Percentiles rank a stretch among this genome's conserved stretches.
These are phyloP conservation scores for Penicillium freii DNA, from an alignment of 2,329 filamentous ascomycete genomes.

Conservation along the genomic window DNA sequence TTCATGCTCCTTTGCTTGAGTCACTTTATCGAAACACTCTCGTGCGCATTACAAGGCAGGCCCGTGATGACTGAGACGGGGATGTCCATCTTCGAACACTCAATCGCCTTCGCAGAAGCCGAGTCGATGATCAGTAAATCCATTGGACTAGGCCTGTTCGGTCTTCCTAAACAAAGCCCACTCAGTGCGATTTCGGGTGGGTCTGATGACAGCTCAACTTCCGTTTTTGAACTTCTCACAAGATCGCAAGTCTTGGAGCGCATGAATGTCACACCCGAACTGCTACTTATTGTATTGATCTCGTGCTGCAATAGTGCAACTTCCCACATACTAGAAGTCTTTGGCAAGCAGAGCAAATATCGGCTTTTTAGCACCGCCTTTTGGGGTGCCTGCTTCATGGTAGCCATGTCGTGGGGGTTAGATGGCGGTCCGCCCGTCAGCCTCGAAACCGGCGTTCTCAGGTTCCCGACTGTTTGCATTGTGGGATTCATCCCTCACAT, in stretches of 20 bases:
- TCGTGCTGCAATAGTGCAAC: slow-evolving; percentile 85
- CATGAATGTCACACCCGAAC: slow-evolving; percentile 85
- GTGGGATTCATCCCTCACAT: slow-evolving; percentile 93
- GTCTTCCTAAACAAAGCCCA: slow-evolving; percentile 45
- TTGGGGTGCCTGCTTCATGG: slow-evolving; percentile 90
- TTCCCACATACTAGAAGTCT: slow-evolving; percentile 77
- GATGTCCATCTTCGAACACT: slow-evolving; percentile 96
- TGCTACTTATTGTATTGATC: slow-evolving; percentile 81
- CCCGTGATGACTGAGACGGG: slow-evolving; percentile 80
- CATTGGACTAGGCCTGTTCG: slow-evolving; percentile 68
- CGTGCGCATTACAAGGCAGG: slow-evolving; percentile 82
- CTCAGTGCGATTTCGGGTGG: slow-evolving; percentile 44
- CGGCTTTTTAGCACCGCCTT: slow-evolving; percentile 84
- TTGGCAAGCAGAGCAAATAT: slow-evolving; percentile 74
- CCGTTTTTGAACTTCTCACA: slow-evolving; percentile 40
- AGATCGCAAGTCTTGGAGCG: slow-evolving; percentile 65
- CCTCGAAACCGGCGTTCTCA: slow-evolving; percentile 61
- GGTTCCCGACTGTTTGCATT: slow-evolving; percentile 91
- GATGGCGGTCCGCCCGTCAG: slow-evolving; percentile 47
- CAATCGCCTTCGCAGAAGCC: slow-evolving; percentile 90
- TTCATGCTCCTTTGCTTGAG: slow-evolving; percentile 61
- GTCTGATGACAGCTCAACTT: slow-evolving; percentile 32
- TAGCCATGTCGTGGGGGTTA: slow-evolving; percentile 75
- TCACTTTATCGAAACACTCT: slow-evolving; percentile 84
- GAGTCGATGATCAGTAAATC: slow-evolving; percentile 82